Evolutionary conservation across 176 grass and related monocot species (phyloP).

Genomic region (Avena atlantica): DNA sequence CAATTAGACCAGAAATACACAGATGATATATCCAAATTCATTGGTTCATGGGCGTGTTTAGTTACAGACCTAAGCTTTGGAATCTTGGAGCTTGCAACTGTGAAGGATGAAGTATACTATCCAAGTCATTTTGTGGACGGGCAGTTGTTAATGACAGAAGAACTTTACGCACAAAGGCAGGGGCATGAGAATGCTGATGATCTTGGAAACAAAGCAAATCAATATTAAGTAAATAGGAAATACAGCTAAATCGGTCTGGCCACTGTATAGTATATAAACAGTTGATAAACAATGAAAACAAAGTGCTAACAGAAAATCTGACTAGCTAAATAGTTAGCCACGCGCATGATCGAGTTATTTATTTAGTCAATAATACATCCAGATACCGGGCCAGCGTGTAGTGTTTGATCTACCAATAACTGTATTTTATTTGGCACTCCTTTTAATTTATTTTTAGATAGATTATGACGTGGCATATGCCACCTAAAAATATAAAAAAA

Average conservation of each 20-base stretch:
- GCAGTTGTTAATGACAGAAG: constrained; percentile 47
- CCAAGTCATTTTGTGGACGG: constrained; percentile 41
- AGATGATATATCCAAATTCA: constrained; percentile 11
- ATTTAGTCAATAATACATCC: neutral
- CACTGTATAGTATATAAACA: neutral
- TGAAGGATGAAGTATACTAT: constrained; percentile 41
- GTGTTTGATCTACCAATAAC: neutral
- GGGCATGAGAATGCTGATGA: constrained; percentile 49
- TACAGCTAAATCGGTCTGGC: constrained; percentile 2
- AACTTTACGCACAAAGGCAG: constrained; percentile 54
- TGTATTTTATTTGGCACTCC: neutral
- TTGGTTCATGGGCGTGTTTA: constrained; percentile 20
- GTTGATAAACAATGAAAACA: neutral
- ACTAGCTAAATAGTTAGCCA: neutral
- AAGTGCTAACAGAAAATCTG: neutral
- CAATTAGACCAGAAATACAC: constrained; percentile 36
- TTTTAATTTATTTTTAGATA: neutral
- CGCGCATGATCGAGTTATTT: neutral
- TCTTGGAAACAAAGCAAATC: constrained; percentile 49
- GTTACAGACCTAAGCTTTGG: constrained; percentile 47
- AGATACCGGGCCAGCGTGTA: neutral
- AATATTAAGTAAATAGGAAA: constrained; percentile 31
- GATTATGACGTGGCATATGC: neutral
- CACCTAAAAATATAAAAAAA: neutral
- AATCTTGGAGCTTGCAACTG: constrained; percentile 50